Evolutionary conservation across 306 rosid species (phyloP), one percentile per base, ranked within the genome.

Genomic region (Albizia julibrissin): DNA sequence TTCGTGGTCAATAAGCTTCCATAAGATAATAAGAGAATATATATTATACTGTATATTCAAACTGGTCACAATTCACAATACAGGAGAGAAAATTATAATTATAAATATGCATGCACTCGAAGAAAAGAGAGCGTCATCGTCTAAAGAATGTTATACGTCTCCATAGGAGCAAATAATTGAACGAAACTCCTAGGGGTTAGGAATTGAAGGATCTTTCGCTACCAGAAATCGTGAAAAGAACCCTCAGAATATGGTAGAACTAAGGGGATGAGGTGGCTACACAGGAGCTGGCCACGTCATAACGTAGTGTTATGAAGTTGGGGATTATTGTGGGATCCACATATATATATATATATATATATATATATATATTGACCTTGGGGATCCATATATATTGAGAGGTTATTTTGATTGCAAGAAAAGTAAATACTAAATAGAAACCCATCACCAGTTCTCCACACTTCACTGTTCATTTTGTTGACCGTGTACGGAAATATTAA

Each of bases 321-420:
- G 27, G n/a, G 19, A 49, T 16, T 49, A 1, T 49, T 49, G 59
- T n/a, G 33, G 31, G 61, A 54, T 9, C 31, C 65, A 58, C 2
- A 22, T n/a, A 10, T 58, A 4, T 64, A n/a, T n/a, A n/a, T n/a
- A n/a, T n/a, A n/a, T n/a, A n/a, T n/a, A n/a, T n/a, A n/a, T n/a
- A n/a, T n/a, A n/a, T n/a, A n/a, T n/a, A n/a, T n/a, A n/a, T n/a
- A n/a, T n/a, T n/a, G n/a, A n/a, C n/a, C n/a, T n/a, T n/a, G n/a
- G 33, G 31, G 61, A 54, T 9, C 31, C 65, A 58, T 8, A 22
- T n/a, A 10, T 58, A 4, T 64, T 1, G 16, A 64, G 21, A 22
- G 65, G 31, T 29, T 67, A 67, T 67, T 68, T 68, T 68, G 73
- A 68, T 68, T 68, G 42, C 9, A 37, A 19, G 16, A 68, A 68